Conservation (phyloP, 2,329 filamentous ascomycete genomes). For the Trichoderma sp. region DNA sequence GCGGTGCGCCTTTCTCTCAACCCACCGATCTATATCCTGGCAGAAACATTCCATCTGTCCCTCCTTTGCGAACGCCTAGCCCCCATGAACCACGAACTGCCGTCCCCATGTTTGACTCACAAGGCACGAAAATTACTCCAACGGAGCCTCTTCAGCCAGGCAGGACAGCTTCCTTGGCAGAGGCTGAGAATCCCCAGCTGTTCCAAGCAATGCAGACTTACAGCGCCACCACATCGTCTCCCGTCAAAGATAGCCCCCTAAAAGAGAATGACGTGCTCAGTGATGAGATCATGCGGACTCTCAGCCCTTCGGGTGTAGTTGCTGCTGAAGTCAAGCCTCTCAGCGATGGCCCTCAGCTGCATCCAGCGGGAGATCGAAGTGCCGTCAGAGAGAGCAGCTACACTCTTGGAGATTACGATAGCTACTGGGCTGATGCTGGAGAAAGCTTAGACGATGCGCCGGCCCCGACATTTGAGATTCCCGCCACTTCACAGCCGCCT, state of each 20-base stretch:
- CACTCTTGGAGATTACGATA: constrained; percentile 67
- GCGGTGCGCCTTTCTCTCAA: constrained; percentile 14
- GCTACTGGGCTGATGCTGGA: constrained; percentile 60
- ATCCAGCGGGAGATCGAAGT: constrained; percentile 31
- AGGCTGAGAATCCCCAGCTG: constrained; percentile 41
- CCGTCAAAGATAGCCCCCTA: constrained; percentile 65
- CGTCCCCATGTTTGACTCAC: constrained; percentile 7
- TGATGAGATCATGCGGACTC: constrained; percentile 74
- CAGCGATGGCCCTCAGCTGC: constrained; percentile 30
- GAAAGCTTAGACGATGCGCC: not conserved
- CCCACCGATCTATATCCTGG: constrained; percentile 25
- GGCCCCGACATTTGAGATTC: not conserved
- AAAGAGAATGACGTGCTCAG: constrained; percentile 72
- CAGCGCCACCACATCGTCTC: constrained; percentile 55
- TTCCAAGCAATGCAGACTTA: constrained; percentile 50
- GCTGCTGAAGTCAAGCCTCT: constrained; percentile 29
- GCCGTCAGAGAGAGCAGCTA: constrained; percentile 61
- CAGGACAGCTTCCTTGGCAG: constrained; percentile 42
- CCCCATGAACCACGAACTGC: constrained; percentile 31
- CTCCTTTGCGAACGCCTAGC: constrained; percentile 43
- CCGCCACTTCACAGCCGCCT: not conserved
- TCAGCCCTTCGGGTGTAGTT: constrained; percentile 54
- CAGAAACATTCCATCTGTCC: constrained; percentile 36
- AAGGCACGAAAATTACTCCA: constrained; percentile 42
- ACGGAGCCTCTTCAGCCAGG: constrained; percentile 53